Conservation (phyloP, 1,139 yeast species). For the Hemisphaericaspora subhashii region DNA sequence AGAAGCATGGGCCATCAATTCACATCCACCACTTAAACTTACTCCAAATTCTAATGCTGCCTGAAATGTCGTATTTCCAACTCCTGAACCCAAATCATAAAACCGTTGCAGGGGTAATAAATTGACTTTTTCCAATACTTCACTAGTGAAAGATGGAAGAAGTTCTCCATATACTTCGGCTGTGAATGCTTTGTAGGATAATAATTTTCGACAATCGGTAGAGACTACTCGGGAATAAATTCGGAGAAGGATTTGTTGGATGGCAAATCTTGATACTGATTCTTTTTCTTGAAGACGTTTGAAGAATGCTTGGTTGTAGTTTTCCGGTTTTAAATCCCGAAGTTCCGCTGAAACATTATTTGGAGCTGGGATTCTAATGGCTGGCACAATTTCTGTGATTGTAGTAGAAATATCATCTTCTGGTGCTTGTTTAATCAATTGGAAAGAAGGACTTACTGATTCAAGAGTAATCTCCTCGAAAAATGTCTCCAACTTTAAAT, state of each 20-base stretch:
- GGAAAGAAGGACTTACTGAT: constrained; percentile 15
- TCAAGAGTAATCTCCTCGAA: constrained; percentile 24
- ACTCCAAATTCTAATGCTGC: constrained; percentile 89
- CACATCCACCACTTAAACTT: constrained; percentile 78
- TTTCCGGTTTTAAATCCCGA: constrained; percentile 18
- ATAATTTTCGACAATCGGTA: constrained; percentile 64
- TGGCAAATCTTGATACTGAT: constrained; percentile 53
- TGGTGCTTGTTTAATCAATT: constrained; percentile 8
- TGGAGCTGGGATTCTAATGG: constrained; percentile 8
- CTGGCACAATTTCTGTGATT: not conserved
- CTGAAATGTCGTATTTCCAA: constrained; percentile 87
- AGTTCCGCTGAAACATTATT: constrained; percentile 7
- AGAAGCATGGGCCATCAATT: constrained; percentile 83
- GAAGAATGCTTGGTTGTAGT: constrained; percentile 31
- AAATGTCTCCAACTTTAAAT: constrained; percentile 27
- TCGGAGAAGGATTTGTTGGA: constrained; percentile 70
- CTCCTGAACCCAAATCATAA: constrained; percentile 90
- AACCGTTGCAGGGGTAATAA: constrained; percentile 57
- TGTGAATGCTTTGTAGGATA: constrained; percentile 81
- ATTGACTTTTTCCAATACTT: constrained; percentile 63
- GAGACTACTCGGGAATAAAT: constrained; percentile 78
- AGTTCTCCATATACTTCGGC: constrained; percentile 92
- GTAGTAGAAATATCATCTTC: not conserved
- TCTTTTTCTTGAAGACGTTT: constrained; percentile 29
- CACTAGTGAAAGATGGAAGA: constrained; percentile 73